A percentile compares a stretch with the other conserved stretches of the same genome.
phyloP scores from a whole-genome alignment of 768 basidiomycete genomes.

The Boletus subcaerulescens region DNA sequence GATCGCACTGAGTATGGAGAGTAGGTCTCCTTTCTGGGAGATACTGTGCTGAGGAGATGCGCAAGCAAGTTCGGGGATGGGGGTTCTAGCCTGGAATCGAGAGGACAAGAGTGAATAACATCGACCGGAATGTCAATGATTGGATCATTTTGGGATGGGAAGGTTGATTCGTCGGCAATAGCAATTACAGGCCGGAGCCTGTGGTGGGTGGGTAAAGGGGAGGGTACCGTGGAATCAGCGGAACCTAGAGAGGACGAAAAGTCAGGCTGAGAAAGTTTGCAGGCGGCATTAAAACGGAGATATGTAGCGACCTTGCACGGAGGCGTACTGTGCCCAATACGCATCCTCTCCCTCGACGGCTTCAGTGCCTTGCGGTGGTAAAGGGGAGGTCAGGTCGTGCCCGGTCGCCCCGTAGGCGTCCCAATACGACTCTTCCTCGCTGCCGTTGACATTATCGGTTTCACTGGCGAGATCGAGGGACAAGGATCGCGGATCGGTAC shows the following conservation, averaged over 20 bases:
- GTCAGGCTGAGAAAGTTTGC: slow-evolving; percentile 5
- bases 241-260: slow-evolving; percentile 44
- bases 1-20: slow-evolving; percentile 6
- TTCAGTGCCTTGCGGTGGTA: slow-evolving; percentile 11
- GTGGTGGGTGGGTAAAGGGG: slow-evolving; percentile 38
- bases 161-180: not conserved
- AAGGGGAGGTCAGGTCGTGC: slow-evolving; percentile 22
- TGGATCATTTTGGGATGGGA: slow-evolving; percentile 6
- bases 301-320: slow-evolving; percentile 54
- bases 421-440: slow-evolving; percentile 63
- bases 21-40: slow-evolving; percentile 21
- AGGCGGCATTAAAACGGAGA: slow-evolving; percentile 14
- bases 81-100: slow-evolving; percentile 11
- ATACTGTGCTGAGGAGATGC: slow-evolving; percentile 26
- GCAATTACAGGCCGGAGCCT: slow-evolving; percentile 19
- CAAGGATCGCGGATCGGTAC: not conserved
- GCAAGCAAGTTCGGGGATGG: slow-evolving; percentile 27
- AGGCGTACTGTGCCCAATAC: slow-evolving; percentile 74
- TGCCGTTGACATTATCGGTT: slow-evolving; percentile 24
- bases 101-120: slow-evolving; percentile 17
- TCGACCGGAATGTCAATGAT: slow-evolving; percentile 14
- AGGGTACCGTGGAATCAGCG: slow-evolving; percentile 66
- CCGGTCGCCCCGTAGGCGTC: slow-evolving; percentile 52
- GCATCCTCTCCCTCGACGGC: slow-evolving; percentile 47
- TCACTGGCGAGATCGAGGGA: not conserved